Base-by-base conservation (phyloP, 2,329 filamentous ascomycete genomes). In the Xylaria sp. region DNA sequence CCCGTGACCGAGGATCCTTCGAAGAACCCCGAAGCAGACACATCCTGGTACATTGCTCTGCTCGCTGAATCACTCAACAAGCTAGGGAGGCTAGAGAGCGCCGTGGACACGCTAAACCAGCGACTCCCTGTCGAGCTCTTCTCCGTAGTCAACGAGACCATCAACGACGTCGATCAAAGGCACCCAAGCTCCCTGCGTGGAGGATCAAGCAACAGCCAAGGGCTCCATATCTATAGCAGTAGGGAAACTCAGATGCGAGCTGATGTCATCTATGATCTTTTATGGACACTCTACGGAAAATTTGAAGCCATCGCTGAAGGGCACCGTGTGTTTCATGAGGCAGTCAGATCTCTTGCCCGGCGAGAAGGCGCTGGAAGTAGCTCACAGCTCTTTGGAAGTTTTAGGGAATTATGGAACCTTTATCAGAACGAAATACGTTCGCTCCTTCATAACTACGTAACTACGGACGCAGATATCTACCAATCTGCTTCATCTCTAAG, bases 341-440 rank as follows among this genome's bases (percentile, higher is more conserved):
- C 96, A 53, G 91, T 97, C 75, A 91, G 91, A 69, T 92, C 92
- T 0, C 92, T 99, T 65, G 89, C 95, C 61, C 89, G 90, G 69
- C 89, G 96, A 56, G 94, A 98, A 76, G 92, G 91, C 4, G 83
- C 84, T 17, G 79, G 89, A 78, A 83, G 90, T 82, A 82, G 88
- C 73, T 86, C 82, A 45, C 85, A 87, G 0, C 85, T 98, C 56
- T 90, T 93, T 5, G 90, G 93, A 62, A 94, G 94, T 63, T 99
- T 99, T 80, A 96, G 95, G 75, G 96, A 98, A 80, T 82, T 99
- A 45, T 99, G 96, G 96, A 97, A 97, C 76, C 83, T 99, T 7
- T 95, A 97, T 75, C 96, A 99, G 77, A 98, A 96, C 79, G 96
- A 99, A 84, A 98, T 99, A 71, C 89, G 94, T 47, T 96, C 94